Conservation (phyloP, 768 basidiomycete genomes). For the Cyathus striatus region DNA sequence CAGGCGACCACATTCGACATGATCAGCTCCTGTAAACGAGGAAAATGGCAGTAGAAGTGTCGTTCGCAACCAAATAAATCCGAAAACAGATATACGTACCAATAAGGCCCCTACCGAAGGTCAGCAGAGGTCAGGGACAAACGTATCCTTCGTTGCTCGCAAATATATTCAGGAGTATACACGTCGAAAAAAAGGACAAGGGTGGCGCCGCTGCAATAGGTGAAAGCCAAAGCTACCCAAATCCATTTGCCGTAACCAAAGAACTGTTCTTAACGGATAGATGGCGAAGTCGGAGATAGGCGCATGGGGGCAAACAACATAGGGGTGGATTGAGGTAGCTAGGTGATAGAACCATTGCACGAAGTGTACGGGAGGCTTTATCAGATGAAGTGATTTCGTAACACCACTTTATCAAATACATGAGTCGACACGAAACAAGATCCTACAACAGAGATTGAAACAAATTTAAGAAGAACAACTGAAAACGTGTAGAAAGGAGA, state of each 20-base stretch:
- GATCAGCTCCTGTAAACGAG: no score
- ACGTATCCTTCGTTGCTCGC: background rate
- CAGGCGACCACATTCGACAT: no score
- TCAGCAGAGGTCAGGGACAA: background rate
- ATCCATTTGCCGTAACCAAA: background rate
- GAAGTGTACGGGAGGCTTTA: background rate
- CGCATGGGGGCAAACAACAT: background rate
- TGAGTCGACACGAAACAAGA: background rate
- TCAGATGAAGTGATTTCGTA: background rate
- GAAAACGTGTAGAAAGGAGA: no score
- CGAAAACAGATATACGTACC: background rate
- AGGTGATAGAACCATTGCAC: background rate
- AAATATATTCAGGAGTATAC: background rate
- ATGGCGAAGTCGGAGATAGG: background rate
- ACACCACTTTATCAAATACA: background rate
- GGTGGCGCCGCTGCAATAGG: background rate
- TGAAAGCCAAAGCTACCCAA: background rate
- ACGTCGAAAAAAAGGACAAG: background rate
- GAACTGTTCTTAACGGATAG: background rate
- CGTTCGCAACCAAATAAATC: background rate
- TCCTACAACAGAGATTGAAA: background rate
- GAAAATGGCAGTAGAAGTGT: background rate
- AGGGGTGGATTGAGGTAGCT: background rate
- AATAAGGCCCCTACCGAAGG: background rate
- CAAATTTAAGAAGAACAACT: background rate